Evolutionary conservation across 805 yeast genomes (phyloP).

Genomic region (Monosporozyma yasuniensis): DNA sequence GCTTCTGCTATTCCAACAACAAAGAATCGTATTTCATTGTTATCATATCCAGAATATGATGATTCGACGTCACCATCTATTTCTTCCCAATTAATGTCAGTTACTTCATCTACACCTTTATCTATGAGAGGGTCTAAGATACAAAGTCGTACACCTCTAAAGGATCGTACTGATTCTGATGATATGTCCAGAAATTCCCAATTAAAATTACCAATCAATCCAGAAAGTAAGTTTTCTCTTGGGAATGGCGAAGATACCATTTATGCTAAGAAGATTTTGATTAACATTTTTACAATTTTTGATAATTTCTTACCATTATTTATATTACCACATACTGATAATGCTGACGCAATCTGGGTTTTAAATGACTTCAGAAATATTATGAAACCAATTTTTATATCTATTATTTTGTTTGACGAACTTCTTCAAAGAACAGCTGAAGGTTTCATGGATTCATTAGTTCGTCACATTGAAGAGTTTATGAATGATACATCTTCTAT

Average conservation of each 20-base stretch:
- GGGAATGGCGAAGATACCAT: conserved; percentile 3
- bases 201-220: background rate
- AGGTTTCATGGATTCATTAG: conserved; percentile 31
- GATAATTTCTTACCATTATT: conserved; percentile 21
- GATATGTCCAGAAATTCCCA: background rate
- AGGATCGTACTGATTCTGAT: background rate
- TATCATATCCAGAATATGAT: conserved; percentile 3
- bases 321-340: conserved; percentile 18
- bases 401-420: conserved; percentile 32
- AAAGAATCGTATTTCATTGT: conserved; percentile 4
- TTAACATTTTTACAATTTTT: conserved; percentile 27
- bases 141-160: background rate
- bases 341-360: conserved; percentile 13
- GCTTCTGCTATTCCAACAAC: conserved; percentile 1
- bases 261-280: conserved; percentile 22
- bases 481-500: conserved; percentile 20
- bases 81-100: conserved; percentile 8
- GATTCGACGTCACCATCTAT: conserved; percentile 4
- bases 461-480: conserved; percentile 18
- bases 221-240: background rate
- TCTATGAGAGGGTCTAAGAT: conserved; percentile 7
- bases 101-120: conserved; percentile 11
- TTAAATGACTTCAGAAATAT: conserved; percentile 20
- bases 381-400: conserved; percentile 33
- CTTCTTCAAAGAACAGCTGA: conserved; percentile 31